Conservation (phyloP, 1,284 basidiomycete genomes). For the Tausonia pullulans region DNA sequence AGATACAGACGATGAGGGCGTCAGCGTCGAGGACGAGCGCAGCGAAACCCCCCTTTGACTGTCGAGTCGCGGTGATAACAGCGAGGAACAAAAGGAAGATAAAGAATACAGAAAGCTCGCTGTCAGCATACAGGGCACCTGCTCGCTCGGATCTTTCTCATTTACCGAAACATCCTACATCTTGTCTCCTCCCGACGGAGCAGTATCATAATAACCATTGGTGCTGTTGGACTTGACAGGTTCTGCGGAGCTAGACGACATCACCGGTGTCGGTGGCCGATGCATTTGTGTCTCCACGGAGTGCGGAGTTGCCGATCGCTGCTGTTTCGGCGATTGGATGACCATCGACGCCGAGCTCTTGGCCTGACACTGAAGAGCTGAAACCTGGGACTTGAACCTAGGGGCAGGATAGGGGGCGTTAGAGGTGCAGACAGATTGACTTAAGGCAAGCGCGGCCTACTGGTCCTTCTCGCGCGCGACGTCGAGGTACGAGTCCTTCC, state of each 20-base stretch:
- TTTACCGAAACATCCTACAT: not conserved
- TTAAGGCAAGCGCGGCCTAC: not conserved
- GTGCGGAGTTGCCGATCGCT: too few species aligned
- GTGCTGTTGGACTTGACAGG: too few species aligned
- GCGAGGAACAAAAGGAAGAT: too few species aligned
- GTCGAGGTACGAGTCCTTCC: not conserved
- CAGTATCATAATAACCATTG: too few species aligned
- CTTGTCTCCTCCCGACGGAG: too few species aligned
- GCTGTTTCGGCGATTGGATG: not conserved
- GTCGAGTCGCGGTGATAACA: not conserved
- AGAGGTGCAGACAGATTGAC: not conserved
- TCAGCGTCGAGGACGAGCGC: not conserved
- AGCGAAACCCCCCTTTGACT: not conserved
- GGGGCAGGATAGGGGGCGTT: not conserved
- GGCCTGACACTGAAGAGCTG: not conserved
- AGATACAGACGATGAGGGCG: not conserved
- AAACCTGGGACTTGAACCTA: not conserved
- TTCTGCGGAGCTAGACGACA: too few species aligned
- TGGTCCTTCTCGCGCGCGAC: not conserved
- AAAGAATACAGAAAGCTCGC: too few species aligned
- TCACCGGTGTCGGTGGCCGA: too few species aligned
- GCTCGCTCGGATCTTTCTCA: not conserved
- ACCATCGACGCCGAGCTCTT: not conserved
- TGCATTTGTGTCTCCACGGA: too few species aligned
- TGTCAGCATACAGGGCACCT: too few species aligned